phyloP scores from a whole-genome alignment of 2,329 filamentous ascomycete species.

The Hymenoscyphus salicellus region DNA sequence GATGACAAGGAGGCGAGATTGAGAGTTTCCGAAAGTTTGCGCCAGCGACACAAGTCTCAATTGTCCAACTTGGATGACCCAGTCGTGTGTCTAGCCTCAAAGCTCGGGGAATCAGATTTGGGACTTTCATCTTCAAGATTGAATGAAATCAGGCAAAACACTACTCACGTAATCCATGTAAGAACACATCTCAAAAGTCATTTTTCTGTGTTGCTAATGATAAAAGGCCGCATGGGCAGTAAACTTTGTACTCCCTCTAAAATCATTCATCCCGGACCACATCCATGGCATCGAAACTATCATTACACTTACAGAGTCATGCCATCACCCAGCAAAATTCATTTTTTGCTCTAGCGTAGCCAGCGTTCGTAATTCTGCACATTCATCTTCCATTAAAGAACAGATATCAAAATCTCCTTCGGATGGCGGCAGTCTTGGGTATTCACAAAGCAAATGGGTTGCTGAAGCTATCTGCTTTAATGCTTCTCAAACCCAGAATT shows the following conservation, averaged over 20 bases:
- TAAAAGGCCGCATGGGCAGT: too few species aligned
- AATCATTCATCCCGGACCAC: too few species aligned
- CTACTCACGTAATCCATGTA: too few species aligned
- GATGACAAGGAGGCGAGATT: constrained; percentile 41
- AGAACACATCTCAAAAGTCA: too few species aligned
- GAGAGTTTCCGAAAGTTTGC: constrained; percentile 37
- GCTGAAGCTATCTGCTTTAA: constrained; percentile 52
- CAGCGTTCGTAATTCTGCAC: constrained; percentile 34
- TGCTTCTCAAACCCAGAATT: constrained; percentile 29
- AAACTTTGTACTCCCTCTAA: too few species aligned
- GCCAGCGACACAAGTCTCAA: too few species aligned
- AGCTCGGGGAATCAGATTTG: constrained; percentile 7
- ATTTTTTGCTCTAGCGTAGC: constrained; percentile 54
- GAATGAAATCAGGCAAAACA: too few species aligned
- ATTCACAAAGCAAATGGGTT: constrained; percentile 57
- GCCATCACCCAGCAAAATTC: constrained; percentile 33
- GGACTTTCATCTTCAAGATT: too few species aligned
- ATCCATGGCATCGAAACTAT: constrained; percentile 39
- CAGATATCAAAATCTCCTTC: constrained; percentile 38
- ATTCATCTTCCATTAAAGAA: constrained; percentile 35
- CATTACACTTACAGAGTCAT: constrained; percentile 43
- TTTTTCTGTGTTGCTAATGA: too few species aligned
- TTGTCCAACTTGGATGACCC: too few species aligned
- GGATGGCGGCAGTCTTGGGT: constrained; percentile 49
- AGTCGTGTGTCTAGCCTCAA: constrained; percentile 44